Conservation (phyloP, 129 eudicot species). For the Flaveria bidentis region DNA sequence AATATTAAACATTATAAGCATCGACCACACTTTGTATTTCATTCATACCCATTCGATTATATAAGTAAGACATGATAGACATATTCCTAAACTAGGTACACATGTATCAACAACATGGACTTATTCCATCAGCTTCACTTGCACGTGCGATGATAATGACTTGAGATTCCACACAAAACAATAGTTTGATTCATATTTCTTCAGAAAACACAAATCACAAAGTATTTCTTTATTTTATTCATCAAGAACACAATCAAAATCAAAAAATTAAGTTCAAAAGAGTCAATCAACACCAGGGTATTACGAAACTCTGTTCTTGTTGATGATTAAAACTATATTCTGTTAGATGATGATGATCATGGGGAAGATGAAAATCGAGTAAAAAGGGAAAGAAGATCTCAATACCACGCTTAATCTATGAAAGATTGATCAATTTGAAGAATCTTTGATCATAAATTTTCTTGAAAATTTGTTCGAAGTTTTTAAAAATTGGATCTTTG, state of each 20-base stretch:
- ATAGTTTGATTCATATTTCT: too few relatives aligned
- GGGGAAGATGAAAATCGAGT: slow-evolving; percentile 15
- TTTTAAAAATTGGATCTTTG: slow-evolving; percentile 15
- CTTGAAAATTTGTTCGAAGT: not conserved
- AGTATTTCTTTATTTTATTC: slow-evolving; percentile 28
- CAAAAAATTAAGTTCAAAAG: not conserved
- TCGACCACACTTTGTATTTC: too few relatives aligned
- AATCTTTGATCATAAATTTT: slow-evolving; percentile 1
- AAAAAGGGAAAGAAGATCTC: not conserved
- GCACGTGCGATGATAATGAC: too few relatives aligned
- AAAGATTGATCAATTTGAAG: slow-evolving; percentile 13
- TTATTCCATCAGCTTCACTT: too few relatives aligned
- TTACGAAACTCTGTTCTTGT: too few relatives aligned
- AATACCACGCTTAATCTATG: slow-evolving; percentile 34
- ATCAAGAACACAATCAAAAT: not conserved
- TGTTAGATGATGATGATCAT: not conserved
- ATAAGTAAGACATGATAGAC: too few relatives aligned
- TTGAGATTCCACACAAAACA: too few relatives aligned
- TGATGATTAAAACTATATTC: not conserved
- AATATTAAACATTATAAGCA: too few relatives aligned
- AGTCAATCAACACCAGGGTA: not conserved
- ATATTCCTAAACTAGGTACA: too few relatives aligned
- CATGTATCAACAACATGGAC: too few relatives aligned
- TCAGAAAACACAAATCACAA: too few relatives aligned
- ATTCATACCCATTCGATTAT: too few relatives aligned